Evolutionary conservation across 1,284 basidiomycete genomes (phyloP).

Genomic region (Sanghuangporus weigelae): DNA sequence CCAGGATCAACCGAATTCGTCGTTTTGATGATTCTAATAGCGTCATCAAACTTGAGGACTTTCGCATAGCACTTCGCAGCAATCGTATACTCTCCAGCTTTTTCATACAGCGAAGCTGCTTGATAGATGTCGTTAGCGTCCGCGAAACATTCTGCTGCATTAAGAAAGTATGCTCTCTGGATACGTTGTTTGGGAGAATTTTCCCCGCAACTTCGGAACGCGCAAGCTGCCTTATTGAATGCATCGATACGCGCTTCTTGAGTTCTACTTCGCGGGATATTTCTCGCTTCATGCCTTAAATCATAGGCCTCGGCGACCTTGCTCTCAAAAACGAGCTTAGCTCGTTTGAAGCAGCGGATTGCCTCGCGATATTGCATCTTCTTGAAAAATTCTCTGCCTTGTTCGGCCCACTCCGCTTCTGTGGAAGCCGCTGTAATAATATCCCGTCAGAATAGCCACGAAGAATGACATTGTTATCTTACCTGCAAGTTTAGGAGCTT

Average conservation of each 20-base stretch:
- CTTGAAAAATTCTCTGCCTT: conserved; percentile 47
- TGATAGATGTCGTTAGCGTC: conserved; percentile 33
- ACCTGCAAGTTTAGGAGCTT: conserved; percentile 41
- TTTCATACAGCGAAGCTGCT: conserved; percentile 43
- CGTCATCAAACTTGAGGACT: conserved; percentile 47
- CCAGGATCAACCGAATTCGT: conserved; percentile 31
- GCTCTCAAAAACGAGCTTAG: conserved; percentile 38
- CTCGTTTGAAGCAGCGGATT: conserved; percentile 56
- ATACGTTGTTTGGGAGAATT: conserved; percentile 23
- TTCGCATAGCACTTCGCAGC: conserved; percentile 46
- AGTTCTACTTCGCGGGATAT: conserved; percentile 31
- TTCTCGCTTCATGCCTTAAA: conserved; percentile 36
- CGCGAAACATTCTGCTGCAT: conserved; percentile 50
- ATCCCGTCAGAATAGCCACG: not conserved
- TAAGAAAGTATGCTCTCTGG: conserved; percentile 37
- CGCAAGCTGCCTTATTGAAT: conserved; percentile 42
- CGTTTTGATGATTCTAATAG: conserved; percentile 40
- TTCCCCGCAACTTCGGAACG: conserved; percentile 40
- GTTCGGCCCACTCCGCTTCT: conserved; percentile 49
- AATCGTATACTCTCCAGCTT: conserved; percentile 38
- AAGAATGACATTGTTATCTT: not conserved
- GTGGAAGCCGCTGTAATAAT: conserved; percentile 33
- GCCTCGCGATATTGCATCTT: conserved; percentile 54
- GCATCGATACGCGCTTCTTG: conserved; percentile 28
- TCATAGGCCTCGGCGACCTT: conserved; percentile 43